Evolutionary conservation across 1,139 yeast species (phyloP).

Genomic region (Magnusiomyces ingens): DNA sequence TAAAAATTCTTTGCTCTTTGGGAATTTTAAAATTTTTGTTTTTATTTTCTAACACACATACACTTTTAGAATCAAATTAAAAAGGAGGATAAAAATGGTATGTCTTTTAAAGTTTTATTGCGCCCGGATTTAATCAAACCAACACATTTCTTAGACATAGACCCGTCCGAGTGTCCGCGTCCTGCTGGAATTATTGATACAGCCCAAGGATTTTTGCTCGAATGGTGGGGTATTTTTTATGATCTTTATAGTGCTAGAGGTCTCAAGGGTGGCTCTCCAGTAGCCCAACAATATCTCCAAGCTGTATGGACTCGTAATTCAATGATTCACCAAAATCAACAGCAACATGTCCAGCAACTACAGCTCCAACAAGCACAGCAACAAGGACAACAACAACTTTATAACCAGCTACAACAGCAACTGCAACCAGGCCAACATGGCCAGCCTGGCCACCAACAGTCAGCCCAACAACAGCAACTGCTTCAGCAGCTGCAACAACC

Average conservation of each 20-base stretch:
- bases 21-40: neutral
- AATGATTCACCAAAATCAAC: constrained; percentile 13
- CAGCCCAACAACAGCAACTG: neutral
- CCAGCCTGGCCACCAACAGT: neutral
- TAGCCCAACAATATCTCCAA: constrained; percentile 68
- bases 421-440: neutral
- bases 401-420: neutral
- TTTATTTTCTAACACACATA: neutral
- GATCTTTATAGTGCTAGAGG: constrained; percentile 81
- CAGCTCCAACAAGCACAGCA: neutral
- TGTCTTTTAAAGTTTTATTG: neutral
- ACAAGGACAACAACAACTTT: neutral
- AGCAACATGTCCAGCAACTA: neutral
- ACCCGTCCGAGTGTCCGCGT: too few relatives aligned
- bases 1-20: too few relatives aligned
- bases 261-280: constrained; percentile 51
- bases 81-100: neutral
- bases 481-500: constrained; percentile 16
- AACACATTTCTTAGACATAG: too few relatives aligned
- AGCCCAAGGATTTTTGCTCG: constrained; percentile 79
- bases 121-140: too few relatives aligned
- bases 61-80: neutral
- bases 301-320: constrained; percentile 18
- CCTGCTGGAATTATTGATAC: constrained; percentile 39
- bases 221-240: constrained; percentile 98